Percentiles rank a stretch among this genome's conserved stretches.
Evolutionary conservation across 2,329 filamentous ascomycete species (phyloP).

Genomic region (Chaetothyriales sp.): DNA sequence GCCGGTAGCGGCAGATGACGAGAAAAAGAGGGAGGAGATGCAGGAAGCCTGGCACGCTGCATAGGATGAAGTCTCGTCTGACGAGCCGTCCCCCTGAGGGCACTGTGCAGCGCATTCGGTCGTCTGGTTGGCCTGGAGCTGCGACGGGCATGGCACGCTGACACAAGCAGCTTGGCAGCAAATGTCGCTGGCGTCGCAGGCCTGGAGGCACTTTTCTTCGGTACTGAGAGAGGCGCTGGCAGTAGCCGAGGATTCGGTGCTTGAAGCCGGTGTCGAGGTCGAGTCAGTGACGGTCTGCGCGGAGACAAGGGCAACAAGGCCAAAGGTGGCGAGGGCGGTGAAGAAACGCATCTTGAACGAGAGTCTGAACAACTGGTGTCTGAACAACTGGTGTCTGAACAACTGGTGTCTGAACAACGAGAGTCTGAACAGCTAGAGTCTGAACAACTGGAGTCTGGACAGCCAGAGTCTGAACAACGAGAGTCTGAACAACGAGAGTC

Average conservation of each 20-base stretch:
- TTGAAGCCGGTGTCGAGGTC: constrained; percentile 8
- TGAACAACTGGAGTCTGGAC: background rate
- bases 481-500: background rate
- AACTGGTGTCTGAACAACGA: too few relatives aligned
- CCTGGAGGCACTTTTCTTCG: constrained; percentile 23
- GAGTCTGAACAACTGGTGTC: background rate
- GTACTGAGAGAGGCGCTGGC: constrained; percentile 24
- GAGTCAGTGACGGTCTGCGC: constrained; percentile 23
- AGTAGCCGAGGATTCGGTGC: constrained; percentile 19
- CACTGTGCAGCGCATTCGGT: constrained; percentile 39
- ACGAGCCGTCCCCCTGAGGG: constrained; percentile 39
- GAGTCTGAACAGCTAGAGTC: too few relatives aligned
- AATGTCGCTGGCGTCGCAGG: constrained; percentile 31
- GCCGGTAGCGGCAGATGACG: constrained; percentile 17
- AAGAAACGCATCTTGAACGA: constrained; percentile 16
- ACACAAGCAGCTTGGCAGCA: constrained; percentile 41
- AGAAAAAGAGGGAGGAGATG: constrained; percentile 37
- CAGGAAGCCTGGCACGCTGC: constrained; percentile 37
- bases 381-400: background rate
- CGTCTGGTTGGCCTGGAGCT: constrained; percentile 37
- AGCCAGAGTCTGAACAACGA: too few relatives aligned
- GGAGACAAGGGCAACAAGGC: constrained; percentile 32
- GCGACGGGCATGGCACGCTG: constrained; percentile 39
- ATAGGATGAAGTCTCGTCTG: constrained; percentile 33
- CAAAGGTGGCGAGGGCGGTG: constrained; percentile 17